Percentiles rank a stretch among this genome's conserved stretches.
phyloP scores from a whole-genome alignment of 2,329 filamentous ascomycete species.

The Fusarium falciforme region DNA sequence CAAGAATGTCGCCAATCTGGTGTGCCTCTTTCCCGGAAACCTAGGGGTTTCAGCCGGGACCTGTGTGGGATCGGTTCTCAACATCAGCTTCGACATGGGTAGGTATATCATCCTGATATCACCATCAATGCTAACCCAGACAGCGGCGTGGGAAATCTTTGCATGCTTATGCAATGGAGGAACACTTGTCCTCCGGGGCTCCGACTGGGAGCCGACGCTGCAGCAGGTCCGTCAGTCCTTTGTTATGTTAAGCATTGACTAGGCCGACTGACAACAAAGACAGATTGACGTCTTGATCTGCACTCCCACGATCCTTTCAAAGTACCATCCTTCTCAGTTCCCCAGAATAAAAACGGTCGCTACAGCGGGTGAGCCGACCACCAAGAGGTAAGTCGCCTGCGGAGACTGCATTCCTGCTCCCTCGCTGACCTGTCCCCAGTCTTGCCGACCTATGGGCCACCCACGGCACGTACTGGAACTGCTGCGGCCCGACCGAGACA shows the following conservation, averaged over 20 bases:
- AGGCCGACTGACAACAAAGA: conserved; percentile 5
- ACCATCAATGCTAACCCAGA: conserved; percentile 18
- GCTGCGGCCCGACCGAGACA: conserved; percentile 70
- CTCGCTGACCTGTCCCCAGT: conserved; percentile 34
- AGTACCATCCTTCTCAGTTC: conserved; percentile 59
- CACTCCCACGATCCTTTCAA: conserved; percentile 65
- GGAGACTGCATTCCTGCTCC: neutral
- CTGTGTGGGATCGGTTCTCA: conserved; percentile 66
- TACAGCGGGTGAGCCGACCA: conserved; percentile 66
- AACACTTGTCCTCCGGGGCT: conserved; percentile 63
- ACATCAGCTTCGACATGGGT: conserved; percentile 72
- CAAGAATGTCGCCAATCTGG: conserved; percentile 64
- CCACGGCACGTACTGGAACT: conserved; percentile 63
- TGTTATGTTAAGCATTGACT: neutral
- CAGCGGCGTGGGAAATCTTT: conserved; percentile 71
- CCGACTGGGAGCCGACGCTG: conserved; percentile 60
- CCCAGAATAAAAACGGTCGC: conserved; percentile 64
- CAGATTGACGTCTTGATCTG: conserved; percentile 65
- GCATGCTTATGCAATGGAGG: conserved; percentile 68
- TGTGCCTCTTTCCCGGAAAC: conserved; percentile 62
- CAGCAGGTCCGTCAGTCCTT: conserved; percentile 51
- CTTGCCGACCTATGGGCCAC: conserved; percentile 68
- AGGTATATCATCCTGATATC: conserved; percentile 42
- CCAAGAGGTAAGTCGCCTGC: conserved; percentile 51
- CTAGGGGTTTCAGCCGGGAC: conserved; percentile 62